Evolutionary conservation across 2,329 filamentous ascomycete species (phyloP).

Genomic region (Scedosporium minutisporum): DNA sequence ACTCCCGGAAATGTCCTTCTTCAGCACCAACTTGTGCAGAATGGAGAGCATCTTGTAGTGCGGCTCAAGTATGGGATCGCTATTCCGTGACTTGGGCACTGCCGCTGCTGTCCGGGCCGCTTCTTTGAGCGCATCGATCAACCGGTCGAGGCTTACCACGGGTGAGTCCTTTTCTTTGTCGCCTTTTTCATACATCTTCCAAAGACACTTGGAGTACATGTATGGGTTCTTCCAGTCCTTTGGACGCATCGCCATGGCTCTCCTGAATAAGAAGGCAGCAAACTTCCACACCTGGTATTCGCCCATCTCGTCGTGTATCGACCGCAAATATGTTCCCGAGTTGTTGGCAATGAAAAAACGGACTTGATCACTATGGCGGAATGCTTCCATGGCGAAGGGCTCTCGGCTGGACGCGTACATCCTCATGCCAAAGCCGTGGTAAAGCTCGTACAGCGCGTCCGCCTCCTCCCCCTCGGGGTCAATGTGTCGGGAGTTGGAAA

Average conservation of each 20-base stretch:
- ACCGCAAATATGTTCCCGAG: conserved; percentile 40
- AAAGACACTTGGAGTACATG: conserved; percentile 53
- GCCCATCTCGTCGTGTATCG: conserved; percentile 45
- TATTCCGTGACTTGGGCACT: conserved; percentile 45
- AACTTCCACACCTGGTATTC: conserved; percentile 54
- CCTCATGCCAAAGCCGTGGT: conserved; percentile 51
- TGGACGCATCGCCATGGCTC: conserved; percentile 43
- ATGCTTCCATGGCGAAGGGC: conserved; percentile 54
- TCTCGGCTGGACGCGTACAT: conserved; percentile 53
- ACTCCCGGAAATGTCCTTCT: conserved; percentile 35
- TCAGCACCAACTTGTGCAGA: conserved; percentile 67
- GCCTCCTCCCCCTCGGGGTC: conserved; percentile 30
- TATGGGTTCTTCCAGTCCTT: conserved; percentile 52
- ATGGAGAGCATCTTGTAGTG: conserved; percentile 85
- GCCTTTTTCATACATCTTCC: conserved; percentile 51
- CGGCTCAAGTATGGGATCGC: conserved; percentile 77
- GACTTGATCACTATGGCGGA: conserved; percentile 46
- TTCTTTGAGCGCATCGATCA: conserved; percentile 41
- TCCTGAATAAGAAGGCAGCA: conserved; percentile 44
- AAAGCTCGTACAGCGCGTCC: conserved; percentile 47
- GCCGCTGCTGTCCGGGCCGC: conserved; percentile 40
- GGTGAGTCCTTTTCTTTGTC: conserved; percentile 36
- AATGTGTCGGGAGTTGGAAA: conserved; percentile 43
- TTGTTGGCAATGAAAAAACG: conserved; percentile 45
- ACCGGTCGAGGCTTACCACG: conserved; percentile 20